Conservation (phyloP, 768 basidiomycete genomes). For the Boletus rubropictus region DNA sequence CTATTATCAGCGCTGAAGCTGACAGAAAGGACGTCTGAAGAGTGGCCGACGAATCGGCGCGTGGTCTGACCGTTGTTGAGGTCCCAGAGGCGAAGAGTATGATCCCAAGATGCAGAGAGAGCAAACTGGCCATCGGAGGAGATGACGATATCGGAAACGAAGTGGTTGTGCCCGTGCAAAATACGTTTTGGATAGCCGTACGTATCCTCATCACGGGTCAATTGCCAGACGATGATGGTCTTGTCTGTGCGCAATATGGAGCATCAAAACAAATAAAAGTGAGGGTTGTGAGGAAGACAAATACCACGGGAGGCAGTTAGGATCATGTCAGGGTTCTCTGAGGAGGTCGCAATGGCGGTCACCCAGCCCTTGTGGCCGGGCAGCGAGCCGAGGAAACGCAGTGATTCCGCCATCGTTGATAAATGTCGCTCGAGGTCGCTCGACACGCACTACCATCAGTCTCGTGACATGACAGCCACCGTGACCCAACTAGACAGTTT, state of each 20-base stretch:
- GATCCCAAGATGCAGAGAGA: conserved; percentile 99
- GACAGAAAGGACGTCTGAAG: conserved; percentile 95
- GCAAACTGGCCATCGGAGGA: conserved; percentile 99
- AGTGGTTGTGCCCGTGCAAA: conserved; percentile 98
- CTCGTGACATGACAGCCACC: conserved; percentile 53
- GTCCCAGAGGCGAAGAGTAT: conserved; percentile 99
- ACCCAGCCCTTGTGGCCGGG: conserved; percentile 96
- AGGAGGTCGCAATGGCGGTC: conserved; percentile 96
- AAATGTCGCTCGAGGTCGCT: conserved; percentile 19
- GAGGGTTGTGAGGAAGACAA: conserved; percentile 13
- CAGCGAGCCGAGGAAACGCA: conserved; percentile 88
- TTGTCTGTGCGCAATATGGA: conserved; percentile 81
- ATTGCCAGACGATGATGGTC: conserved; percentile 99
- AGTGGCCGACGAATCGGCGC: conserved; percentile 96
- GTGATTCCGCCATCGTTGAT: conserved; percentile 67
- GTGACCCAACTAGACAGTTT: conserved; percentile 59
- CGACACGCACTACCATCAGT: conserved; percentile 28
- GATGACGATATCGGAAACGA: conserved; percentile 97
- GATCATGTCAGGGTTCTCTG: conserved; percentile 99
- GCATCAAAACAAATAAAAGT: conserved; percentile 18
- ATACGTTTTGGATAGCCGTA: conserved; percentile 98
- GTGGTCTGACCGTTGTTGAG: conserved; percentile 96
- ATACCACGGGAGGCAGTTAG: conserved; percentile 95
- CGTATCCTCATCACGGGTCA: conserved; percentile 85
- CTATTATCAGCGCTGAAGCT: conserved; percentile 99